Evolutionary conservation across 352 stramenopile species (phyloP).

Genomic region (Globisporangium cederbergense): DNA sequence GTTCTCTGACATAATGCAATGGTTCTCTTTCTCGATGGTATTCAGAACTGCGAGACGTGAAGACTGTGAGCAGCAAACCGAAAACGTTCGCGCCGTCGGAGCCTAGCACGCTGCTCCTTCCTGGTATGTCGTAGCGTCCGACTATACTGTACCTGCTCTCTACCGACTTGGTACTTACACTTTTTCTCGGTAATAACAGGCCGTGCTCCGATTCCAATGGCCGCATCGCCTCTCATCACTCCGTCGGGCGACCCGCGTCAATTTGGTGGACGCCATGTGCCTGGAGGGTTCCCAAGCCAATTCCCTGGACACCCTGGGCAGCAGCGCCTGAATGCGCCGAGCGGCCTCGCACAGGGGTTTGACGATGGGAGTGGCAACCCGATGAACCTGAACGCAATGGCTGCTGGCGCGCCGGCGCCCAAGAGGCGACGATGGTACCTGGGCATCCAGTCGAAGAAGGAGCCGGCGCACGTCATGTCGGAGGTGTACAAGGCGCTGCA

Average conservation of each 20-base stretch:
- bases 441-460: slow-evolving; percentile 99
- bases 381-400: slow-evolving; percentile 3
- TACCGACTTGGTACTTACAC: neutral
- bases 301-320: slow-evolving; percentile 9
- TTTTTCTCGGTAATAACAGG: slow-evolving; percentile 19
- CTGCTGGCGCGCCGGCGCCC: slow-evolving; percentile 26
- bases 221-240: slow-evolving; percentile 70
- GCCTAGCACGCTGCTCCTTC: slow-evolving; percentile 59
- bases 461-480: slow-evolving; percentile 99
- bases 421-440: slow-evolving; percentile 96
- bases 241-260: slow-evolving; percentile 57
- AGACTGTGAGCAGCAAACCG: slow-evolving; percentile 61
- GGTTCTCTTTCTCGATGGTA: neutral
- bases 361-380: slow-evolving; percentile 27
- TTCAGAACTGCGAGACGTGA: slow-evolving; percentile 73
- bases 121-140: slow-evolving; percentile 22
- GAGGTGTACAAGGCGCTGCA: slow-evolving; percentile 99
- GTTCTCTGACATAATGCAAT: neutral
- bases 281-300: slow-evolving; percentile 10
- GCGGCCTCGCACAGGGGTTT: slow-evolving; percentile 22
- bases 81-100: slow-evolving; percentile 78
- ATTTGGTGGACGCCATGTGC: slow-evolving; percentile 54
- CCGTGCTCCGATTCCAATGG: slow-evolving; percentile 76
- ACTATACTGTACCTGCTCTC: neutral
- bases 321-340: slow-evolving; percentile 15